Conservation (phyloP, 768 basidiomycete genomes). For the Kondoa malvinella region DNA sequence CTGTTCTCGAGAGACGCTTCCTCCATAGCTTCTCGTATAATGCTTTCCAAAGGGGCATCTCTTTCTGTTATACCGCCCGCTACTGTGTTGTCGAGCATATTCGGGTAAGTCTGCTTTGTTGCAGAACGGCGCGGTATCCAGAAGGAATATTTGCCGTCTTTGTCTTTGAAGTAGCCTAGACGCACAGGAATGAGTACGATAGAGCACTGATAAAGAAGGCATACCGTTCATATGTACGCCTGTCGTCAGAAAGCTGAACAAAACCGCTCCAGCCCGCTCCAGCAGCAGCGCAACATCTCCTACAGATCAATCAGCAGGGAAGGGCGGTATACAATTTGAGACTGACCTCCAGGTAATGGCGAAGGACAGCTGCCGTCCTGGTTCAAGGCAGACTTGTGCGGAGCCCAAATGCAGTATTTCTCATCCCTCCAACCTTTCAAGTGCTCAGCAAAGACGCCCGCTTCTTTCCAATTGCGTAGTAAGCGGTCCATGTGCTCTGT, state of each 20-base stretch:
- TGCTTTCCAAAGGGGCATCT: conserved; percentile 48
- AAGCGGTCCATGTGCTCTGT: conserved; percentile 27
- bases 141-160: conserved; percentile 46
- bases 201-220: neutral
- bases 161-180: conserved; percentile 30
- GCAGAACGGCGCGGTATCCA: conserved; percentile 76
- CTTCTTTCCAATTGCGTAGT: conserved; percentile 29
- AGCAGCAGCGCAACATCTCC: conserved; percentile 64
- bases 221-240: conserved; percentile 69
- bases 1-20: conserved; percentile 64
- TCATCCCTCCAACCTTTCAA: conserved; percentile 58
- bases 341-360: conserved; percentile 29
- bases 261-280: conserved; percentile 70
- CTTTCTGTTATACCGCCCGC: conserved; percentile 84
- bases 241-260: conserved; percentile 80
- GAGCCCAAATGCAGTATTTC: conserved; percentile 44
- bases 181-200: neutral
- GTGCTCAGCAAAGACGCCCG: conserved; percentile 29
- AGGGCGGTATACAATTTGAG: neutral
- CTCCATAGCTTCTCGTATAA: conserved; percentile 81
- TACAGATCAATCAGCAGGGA: neutral
- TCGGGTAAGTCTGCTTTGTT: conserved; percentile 64
- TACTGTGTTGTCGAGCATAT: conserved; percentile 31
- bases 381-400: conserved; percentile 44
- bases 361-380: conserved; percentile 41